phyloP scores from a whole-genome alignment of 1,139 yeast genomes.

The Blastobotrys arbuscula region DNA sequence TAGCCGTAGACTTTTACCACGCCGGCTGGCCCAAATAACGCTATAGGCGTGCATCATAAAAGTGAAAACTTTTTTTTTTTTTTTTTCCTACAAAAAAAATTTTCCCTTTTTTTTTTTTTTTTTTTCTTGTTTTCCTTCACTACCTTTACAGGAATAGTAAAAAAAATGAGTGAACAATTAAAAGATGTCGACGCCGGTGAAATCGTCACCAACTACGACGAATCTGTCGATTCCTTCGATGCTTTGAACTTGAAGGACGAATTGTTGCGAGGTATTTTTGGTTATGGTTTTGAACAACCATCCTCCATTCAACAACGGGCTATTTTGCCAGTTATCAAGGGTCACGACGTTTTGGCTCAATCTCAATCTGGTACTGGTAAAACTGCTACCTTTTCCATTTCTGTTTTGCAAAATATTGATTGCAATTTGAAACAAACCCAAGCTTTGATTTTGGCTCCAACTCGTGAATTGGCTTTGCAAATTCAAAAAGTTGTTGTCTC shows the following conservation, averaged over 20 bases:
- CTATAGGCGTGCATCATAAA: too few relatives aligned
- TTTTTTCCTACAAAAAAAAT: conserved; percentile 5
- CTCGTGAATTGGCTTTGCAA: conserved; percentile 89
- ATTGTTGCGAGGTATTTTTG: conserved; percentile 53
- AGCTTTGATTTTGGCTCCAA: conserved; percentile 88
- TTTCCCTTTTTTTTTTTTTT: conserved; percentile 1
- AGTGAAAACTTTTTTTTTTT: conserved; percentile 1
- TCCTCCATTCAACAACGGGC: conserved; percentile 96
- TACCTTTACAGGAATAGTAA: background rate
- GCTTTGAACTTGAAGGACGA: conserved; percentile 40
- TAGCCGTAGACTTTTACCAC: too few relatives aligned
- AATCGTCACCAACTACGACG: conserved; percentile 96
- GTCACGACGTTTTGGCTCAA: conserved; percentile 91
- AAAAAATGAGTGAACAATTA: conserved; percentile 46
- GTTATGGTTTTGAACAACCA: conserved; percentile 90
- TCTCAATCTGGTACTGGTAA: conserved; percentile 99
- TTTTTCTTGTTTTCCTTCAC: background rate
- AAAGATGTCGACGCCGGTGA: conserved; percentile 77
- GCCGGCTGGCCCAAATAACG: too few relatives aligned
- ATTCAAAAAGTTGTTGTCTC: conserved; percentile 80
- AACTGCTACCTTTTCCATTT: conserved; percentile 93
- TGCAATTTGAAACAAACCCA: conserved; percentile 49
- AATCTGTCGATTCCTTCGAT: conserved; percentile 68
- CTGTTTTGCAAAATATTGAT: conserved; percentile 79
- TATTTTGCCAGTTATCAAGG: conserved; percentile 83